Evolutionary conservation across 768 basidiomycete genomes (phyloP).

Genomic region (Collybiopsis confluens): DNA sequence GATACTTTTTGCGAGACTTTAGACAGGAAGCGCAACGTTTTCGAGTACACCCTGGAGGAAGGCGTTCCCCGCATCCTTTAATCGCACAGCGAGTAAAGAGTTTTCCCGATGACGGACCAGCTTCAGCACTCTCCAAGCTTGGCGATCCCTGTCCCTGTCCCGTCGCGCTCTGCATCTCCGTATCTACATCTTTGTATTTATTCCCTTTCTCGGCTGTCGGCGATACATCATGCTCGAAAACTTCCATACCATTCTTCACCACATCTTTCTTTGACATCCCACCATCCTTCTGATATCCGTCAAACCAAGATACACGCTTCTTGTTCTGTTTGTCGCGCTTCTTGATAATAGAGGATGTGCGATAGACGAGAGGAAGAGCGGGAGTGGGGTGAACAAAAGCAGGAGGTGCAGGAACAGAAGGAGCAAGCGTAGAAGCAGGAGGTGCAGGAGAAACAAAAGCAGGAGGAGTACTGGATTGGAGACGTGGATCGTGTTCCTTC

Average conservation of each 20-base stretch:
- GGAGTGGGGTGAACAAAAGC: too few relatives aligned
- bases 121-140: neutral
- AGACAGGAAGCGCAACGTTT: constrained; percentile 3
- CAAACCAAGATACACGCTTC: constrained; percentile 7
- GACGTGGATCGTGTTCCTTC: neutral
- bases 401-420: too few relatives aligned
- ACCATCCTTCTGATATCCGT: neutral
- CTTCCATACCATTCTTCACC: neutral
- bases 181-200: neutral
- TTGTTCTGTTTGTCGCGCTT: neutral
- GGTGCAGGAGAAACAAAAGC: neutral
- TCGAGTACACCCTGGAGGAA: neutral
- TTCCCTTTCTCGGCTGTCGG: neutral
- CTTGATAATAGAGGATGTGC: too few relatives aligned
- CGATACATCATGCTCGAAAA: neutral
- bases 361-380: too few relatives aligned
- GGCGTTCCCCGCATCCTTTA: neutral
- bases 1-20: neutral
- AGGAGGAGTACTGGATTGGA: neutral
- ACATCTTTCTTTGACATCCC: neutral
- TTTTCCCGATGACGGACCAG: neutral
- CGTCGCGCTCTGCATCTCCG: neutral
- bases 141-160: neutral
- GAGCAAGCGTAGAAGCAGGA: too few relatives aligned
- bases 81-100: neutral